Evolutionary conservation across 768 basidiomycete genomes (phyloP).

Genomic region (Leucogyrophana mollusca): DNA sequence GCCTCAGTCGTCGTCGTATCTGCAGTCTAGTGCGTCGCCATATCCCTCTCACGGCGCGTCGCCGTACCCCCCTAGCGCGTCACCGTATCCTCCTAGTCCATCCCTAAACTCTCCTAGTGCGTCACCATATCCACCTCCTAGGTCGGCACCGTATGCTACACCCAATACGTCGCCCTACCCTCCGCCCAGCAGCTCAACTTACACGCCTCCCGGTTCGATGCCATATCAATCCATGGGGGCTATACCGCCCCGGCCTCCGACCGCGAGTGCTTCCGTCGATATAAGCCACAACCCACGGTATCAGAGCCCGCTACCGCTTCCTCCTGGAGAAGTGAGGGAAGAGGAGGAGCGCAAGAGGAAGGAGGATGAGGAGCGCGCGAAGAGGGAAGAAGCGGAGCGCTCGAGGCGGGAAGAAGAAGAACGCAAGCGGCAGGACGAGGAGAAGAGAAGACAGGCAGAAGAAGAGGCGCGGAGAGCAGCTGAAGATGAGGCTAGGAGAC

Average conservation of each 20-base stretch:
- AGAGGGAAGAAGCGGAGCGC: slow-evolving; percentile 9
- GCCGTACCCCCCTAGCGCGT: slow-evolving; percentile 11
- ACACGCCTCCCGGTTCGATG: slow-evolving; percentile 14
- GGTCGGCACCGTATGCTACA: slow-evolving; percentile 12
- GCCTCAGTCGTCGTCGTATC: slow-evolving; percentile 8
- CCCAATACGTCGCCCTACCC: slow-evolving; percentile 16
- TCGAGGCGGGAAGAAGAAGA: slow-evolving; percentile 13
- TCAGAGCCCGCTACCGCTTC: slow-evolving; percentile 53
- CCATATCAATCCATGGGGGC: slow-evolving; percentile 17
- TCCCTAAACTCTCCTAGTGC: not conserved
- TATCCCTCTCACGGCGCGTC: slow-evolving; percentile 10
- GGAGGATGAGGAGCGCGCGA: slow-evolving; percentile 32
- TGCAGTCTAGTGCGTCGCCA: slow-evolving; percentile 11
- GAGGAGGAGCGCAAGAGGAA: slow-evolving; percentile 42
- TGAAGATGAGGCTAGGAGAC: slow-evolving; percentile 9
- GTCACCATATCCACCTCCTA: slow-evolving; percentile 10
- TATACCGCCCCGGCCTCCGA: slow-evolving; percentile 18
- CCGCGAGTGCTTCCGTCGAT: slow-evolving; percentile 34
- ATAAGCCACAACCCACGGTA: slow-evolving; percentile 48
- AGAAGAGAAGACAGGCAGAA: slow-evolving; percentile 24
- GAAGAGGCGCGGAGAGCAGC: slow-evolving; percentile 23
- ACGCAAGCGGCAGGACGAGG: slow-evolving; percentile 10
- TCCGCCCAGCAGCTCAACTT: slow-evolving; percentile 24
- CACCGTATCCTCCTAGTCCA: slow-evolving; percentile 4
- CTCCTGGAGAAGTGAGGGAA: slow-evolving; percentile 36